These are phyloP conservation scores for Moesziomyces globuligerus DNA, from an alignment of 1,284 basidiomycete genomes.

Conservation along the genomic window DNA sequence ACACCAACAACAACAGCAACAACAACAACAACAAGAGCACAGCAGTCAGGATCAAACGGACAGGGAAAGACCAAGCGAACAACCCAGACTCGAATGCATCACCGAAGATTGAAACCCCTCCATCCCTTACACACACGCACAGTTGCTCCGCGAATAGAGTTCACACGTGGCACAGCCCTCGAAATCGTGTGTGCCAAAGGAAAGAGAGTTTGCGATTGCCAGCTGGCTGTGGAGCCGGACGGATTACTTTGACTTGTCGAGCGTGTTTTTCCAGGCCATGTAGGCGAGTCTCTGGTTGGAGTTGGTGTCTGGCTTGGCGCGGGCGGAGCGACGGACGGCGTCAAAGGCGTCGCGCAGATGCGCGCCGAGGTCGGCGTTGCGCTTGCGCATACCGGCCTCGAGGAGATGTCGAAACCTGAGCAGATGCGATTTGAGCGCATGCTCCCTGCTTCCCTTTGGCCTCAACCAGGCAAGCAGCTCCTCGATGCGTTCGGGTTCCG, in stretches of 20 bases:
- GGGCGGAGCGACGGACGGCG: constrained; percentile 4
- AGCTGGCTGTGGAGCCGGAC: too few relatives aligned
- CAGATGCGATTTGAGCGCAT: constrained; percentile 80
- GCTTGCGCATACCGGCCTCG: constrained; percentile 75
- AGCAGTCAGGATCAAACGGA: background rate
- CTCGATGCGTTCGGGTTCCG: constrained; percentile 85
- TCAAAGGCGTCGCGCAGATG: constrained; percentile 17
- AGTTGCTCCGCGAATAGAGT: background rate
- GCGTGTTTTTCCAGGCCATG: constrained; percentile 36
- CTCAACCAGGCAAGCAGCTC: constrained; percentile 89
- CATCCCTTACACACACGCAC: too few relatives aligned
- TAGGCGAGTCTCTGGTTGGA: constrained; percentile 6
- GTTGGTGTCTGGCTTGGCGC: background rate
- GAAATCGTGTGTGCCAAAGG: too few relatives aligned
- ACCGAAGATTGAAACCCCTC: constrained; percentile 31
- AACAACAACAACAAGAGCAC: background rate
- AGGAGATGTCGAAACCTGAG: constrained; percentile 87
- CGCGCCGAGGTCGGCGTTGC: constrained; percentile 43
- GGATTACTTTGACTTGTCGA: constrained; percentile 24
- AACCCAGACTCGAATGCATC: constrained; percentile 23
- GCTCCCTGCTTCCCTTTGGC: constrained; percentile 85
- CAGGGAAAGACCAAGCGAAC: background rate
- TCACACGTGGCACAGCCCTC: too few relatives aligned
- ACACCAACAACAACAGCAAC: background rate
- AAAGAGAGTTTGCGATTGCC: too few relatives aligned